Conservation (phyloP, 1,139 yeast species). For the Geotrichum reessii region DNA sequence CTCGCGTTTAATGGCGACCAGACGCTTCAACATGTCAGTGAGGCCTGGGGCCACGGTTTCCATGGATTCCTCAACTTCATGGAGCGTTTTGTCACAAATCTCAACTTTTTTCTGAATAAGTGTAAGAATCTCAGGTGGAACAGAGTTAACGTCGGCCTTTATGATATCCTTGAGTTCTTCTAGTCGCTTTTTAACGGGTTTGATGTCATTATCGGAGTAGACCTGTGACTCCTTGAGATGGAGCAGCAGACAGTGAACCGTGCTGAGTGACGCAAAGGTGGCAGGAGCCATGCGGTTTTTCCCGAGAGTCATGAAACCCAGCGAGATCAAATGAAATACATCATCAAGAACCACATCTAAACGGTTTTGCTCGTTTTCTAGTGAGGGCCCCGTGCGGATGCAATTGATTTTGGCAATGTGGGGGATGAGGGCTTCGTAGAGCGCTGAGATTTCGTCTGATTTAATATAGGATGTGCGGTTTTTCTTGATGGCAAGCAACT, state of each 20-base stretch:
- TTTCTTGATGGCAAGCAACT: slow-evolving; percentile 45
- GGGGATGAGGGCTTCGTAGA: slow-evolving; percentile 40
- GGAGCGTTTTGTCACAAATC: slow-evolving; percentile 28
- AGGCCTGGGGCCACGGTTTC: slow-evolving; percentile 34
- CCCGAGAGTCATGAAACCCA: slow-evolving; percentile 88
- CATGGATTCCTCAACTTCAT: slow-evolving; percentile 29
- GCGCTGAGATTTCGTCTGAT: slow-evolving; percentile 46
- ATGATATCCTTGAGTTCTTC: slow-evolving; percentile 62
- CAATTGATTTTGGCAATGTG: slow-evolving; percentile 32
- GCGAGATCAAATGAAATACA: slow-evolving; percentile 75
- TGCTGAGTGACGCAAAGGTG: slow-evolving; percentile 79
- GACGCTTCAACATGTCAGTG: slow-evolving; percentile 31
- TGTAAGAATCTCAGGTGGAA: slow-evolving; percentile 28
- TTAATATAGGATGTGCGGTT: slow-evolving; percentile 49
- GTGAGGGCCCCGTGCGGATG: slow-evolving; percentile 30
- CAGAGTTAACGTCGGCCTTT: slow-evolving; percentile 30
- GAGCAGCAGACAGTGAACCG: slow-evolving; percentile 73
- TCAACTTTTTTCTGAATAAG: slow-evolving; percentile 30
- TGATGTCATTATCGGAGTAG: slow-evolving; percentile 75
- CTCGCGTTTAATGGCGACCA: slow-evolving; percentile 49
- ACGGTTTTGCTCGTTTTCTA: slow-evolving; percentile 28
- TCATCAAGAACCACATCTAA: slow-evolving; percentile 81
- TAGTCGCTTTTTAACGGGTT: slow-evolving; percentile 66
- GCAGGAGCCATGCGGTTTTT: slow-evolving; percentile 87
- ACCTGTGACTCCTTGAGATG: slow-evolving; percentile 77